Evolutionary conservation across 2,329 filamentous ascomycete species (phyloP), one percentile per base, ranked within the genome.

Genomic region (Fusarium euwallaceae): DNA sequence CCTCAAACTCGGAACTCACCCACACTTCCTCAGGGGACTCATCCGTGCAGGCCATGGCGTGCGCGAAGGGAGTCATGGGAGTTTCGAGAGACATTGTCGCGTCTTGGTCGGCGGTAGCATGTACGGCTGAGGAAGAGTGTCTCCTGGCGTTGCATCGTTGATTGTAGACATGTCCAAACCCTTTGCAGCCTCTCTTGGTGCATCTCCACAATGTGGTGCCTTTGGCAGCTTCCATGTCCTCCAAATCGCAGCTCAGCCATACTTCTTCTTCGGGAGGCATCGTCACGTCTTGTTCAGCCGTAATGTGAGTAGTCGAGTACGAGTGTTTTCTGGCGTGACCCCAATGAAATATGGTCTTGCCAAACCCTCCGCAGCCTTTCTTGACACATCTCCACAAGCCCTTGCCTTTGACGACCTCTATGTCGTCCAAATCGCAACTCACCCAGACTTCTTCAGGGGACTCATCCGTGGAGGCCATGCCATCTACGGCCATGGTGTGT

Each of bases 211-310:
- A 43, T 20, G 39, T 12, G 29, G 29, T 61, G 6, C 62, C 64
- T 7, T 74, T 39, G 1, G 60, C 43, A 3, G 65, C 61, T 2
- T 74, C 61, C 37, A 74, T 72, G 10, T 67, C 71, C 2, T 68
- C 37, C 4, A 64, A 32, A 1, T 56, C 71, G 7, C 39, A 74
- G 12, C 34, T 58, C 24, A 62, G 36, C 71, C 70, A 73, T 12
- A 61, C 6, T 17, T 73, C 55, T 2, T 67, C 55, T 32, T 32
- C 29, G 10, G 29, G 29, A 32, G 10, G 29, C 29, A 32, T 32
- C 29, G 29, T 32, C 3, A 32, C 29, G 29, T 32, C 29, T 32
- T 32, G 29, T 32, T 32, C 29, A 32, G 29, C 29, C 29, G 29
- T 32, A 32, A 32, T 32, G 29, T 32, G 29, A 2, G 29, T 32